Evolutionary conservation across 495 filamentous ascomycete genomes (phyloP).

Genomic region (Podospora comata): DNA sequence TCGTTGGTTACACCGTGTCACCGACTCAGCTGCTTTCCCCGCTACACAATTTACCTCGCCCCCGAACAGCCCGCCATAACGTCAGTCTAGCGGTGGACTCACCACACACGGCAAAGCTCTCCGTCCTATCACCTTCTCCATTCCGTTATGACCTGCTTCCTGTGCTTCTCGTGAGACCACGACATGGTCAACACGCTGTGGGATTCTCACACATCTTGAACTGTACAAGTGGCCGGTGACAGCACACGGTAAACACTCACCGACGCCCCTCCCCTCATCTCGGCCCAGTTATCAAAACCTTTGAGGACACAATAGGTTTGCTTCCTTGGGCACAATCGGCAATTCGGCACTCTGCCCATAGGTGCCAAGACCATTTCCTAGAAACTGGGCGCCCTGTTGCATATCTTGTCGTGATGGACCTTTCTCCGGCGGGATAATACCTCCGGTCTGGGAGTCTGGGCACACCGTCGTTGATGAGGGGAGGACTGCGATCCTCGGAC

Average conservation of each 20-base stretch:
- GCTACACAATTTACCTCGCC: slow-evolving; percentile 1
- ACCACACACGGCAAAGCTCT: neutral
- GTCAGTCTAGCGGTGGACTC: slow-evolving; percentile 6
- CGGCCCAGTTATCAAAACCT: no score
- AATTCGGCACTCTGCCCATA: neutral
- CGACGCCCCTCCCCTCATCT: no score
- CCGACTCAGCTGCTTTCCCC: slow-evolving; percentile 2
- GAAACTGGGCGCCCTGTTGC: neutral
- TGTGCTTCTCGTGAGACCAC: neutral
- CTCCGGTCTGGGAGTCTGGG: neutral
- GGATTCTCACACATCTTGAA: no score
- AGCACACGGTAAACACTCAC: neutral
- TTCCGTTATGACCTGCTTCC: neutral
- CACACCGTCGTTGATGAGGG: neutral
- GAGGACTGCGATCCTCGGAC: neutral
- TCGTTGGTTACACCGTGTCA: slow-evolving; percentile 3
- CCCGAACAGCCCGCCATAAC: neutral
- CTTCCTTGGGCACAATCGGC: neutral
- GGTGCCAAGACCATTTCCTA: neutral
- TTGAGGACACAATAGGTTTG: no score
- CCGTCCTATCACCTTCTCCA: slow-evolving; percentile 1
- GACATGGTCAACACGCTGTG: neutral
- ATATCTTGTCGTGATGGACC: neutral
- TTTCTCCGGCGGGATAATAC: neutral
- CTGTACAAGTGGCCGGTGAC: neutral